Base-by-base conservation (phyloP, 2,329 filamentous ascomycete species). In the Trichoderma brevicompactum region DNA sequence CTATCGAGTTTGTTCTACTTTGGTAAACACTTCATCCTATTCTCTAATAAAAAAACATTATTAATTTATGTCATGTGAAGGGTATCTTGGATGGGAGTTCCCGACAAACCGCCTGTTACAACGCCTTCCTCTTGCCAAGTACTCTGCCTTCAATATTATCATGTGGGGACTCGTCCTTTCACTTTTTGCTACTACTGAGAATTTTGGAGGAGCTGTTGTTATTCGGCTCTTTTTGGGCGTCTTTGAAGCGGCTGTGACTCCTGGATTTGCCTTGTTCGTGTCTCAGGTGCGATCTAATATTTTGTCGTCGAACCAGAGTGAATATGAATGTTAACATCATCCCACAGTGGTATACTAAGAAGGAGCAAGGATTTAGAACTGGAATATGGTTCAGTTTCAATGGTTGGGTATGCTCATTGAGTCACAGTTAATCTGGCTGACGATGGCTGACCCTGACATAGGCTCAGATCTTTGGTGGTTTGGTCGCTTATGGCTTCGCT, bases 221-320 rank as follows among this genome's bases (percentile, higher is more conserved):
- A 62, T 69, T 43, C 66, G 68, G 4, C 50, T 66, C 15, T 56
- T 68, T n/a, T 38, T 69, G 8, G 68, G 68, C 13, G 17, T 68
- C 4, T 61, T 68, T 36, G 68, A 69, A 17, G 62, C 65, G 1
- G 65, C 62, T 40, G 60, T 66, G 3, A 64, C 61, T 5, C 65
- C 65, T 8, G 65, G 61, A 0, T 66, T 66, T 15, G 53, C 65
- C 3, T 17, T 66, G 7, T 66, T 66, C 40, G 53, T 53, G 5
- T 66, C 65, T 9, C 59, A 66, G 58, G 65, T 46, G 40, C 34
- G 36, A 48, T 50, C 13, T 10, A 4, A 17, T 43, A 7, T 1
- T 7, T 2, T 13, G 28, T 9, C 15, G n/a, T 15, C 6, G 15
- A 40, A 17, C 15, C 9, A 10, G 3, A 48, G 32, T 28, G 23